phyloP scores from a whole-genome alignment of 768 basidiomycete species.

The Leccinum disarticulatum region DNA sequence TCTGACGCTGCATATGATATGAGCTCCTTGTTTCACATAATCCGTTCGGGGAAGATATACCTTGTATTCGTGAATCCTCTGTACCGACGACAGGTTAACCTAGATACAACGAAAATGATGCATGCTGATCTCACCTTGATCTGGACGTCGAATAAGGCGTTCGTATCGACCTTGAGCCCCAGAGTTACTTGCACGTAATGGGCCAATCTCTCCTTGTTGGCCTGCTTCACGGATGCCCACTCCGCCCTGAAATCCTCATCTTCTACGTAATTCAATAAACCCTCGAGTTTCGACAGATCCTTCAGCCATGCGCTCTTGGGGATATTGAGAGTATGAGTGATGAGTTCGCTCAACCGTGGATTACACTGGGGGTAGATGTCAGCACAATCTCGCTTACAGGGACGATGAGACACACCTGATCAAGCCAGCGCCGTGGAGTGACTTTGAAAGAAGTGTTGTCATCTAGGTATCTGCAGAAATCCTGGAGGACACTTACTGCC shows the following conservation, averaged over 20 bases:
- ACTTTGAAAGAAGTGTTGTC: constrained; percentile 40
- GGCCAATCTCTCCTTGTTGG: constrained; percentile 89
- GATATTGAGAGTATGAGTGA: constrained; percentile 76
- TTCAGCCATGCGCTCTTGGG: constrained; percentile 83
- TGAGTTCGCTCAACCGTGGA: constrained; percentile 80
- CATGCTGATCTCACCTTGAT: constrained; percentile 55
- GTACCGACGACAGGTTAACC: constrained; percentile 1
- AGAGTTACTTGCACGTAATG: constrained; percentile 69
- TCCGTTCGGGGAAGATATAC: constrained; percentile 29
- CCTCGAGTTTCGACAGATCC: constrained; percentile 74
- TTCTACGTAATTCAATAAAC: constrained; percentile 69
- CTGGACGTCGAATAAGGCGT: constrained; percentile 89
- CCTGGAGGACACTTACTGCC: constrained; percentile 57
- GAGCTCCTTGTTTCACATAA: background rate
- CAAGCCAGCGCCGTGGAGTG: constrained; percentile 91
- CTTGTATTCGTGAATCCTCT: constrained; percentile 94
- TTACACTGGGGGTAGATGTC: constrained; percentile 61
- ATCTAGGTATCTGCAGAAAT: background rate
- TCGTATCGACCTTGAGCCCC: constrained; percentile 68
- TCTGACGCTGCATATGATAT: constrained; percentile 66
- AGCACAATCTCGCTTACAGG: background rate
- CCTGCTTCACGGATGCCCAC: constrained; percentile 84
- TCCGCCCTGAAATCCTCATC: constrained; percentile 72
- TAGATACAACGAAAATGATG: background rate
- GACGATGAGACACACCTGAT: constrained; percentile 48